Base-by-base conservation (phyloP, 169 alveolate genomes). In the Condylostoma magnum region DNA sequence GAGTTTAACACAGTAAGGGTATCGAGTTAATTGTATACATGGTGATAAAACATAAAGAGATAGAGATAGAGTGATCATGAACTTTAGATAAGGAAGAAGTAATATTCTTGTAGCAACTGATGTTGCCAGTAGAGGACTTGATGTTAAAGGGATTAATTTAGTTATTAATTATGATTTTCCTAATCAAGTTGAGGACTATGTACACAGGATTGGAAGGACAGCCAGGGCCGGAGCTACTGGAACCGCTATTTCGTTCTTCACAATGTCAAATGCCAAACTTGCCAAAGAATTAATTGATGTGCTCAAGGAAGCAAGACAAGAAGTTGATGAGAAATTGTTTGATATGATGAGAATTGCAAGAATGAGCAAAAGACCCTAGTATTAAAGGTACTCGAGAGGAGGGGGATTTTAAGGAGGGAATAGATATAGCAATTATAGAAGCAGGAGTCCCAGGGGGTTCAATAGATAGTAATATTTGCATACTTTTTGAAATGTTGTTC, bases 111-210 rank as follows among this genome's bases (percentile, higher is more conserved):
- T 98, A 44, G 99, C 99, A n/a, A 98, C 99, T 0, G 99, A 98
- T 81, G 99, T 98, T 3, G 99, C 99, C 12, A 92, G 99, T 36
- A 92, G 99, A 67, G 99, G 99, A 25, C 83, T 98, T 5, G 99
- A 98, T 80, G 98, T 98, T 48, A 97, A 97, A 60, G 99, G 96
- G 67, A 95, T 96, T 66, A 93, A 91, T 72, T 93, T 82, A 75
- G 99, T 98, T 12, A 91, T 98, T 34, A 98, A 98, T 91, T 98
- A 94, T 84, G 99, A 98, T 77, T 94, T 98, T 90, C 99, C 99
- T 10, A 91, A 87, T 73, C 96, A 95, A 51, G 93, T 97, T 20
- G 99, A 98, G 89, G 99, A 96, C 80, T 98, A 98, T 76, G 96
- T 98, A 25, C 99, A 98, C 75, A 90, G 99, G 69, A 97, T 98